Conservation (phyloP, 1,284 basidiomycete species). For the Termitomyces sp. region DNA sequence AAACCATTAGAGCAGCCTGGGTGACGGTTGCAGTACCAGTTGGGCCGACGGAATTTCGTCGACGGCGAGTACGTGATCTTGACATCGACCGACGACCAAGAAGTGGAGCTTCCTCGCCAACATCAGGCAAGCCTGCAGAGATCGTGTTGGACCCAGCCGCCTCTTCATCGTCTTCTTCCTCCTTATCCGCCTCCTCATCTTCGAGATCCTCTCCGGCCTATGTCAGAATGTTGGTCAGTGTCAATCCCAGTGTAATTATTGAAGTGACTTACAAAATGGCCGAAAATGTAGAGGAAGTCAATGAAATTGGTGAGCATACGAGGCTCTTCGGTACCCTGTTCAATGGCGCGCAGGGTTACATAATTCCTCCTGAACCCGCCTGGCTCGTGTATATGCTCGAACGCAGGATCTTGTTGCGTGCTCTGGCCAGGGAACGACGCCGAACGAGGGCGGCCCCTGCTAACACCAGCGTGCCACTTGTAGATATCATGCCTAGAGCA, state of each 20-base stretch:
- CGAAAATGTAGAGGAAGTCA: slow-evolving; percentile 89
- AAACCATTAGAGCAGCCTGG: slow-evolving; percentile 87
- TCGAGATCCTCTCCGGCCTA: slow-evolving; percentile 94
- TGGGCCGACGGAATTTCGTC: slow-evolving; percentile 47
- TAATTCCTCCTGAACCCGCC: slow-evolving; percentile 92
- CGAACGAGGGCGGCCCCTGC: slow-evolving; percentile 57
- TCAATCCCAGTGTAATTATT: neutral
- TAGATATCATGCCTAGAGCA: slow-evolving; percentile 81
- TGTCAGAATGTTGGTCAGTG: neutral
- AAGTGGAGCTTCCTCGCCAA: slow-evolving; percentile 42
- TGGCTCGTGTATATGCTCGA: slow-evolving; percentile 89
- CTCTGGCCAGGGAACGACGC: slow-evolving; percentile 67
- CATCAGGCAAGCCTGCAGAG: slow-evolving; percentile 23
- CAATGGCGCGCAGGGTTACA: slow-evolving; percentile 64
- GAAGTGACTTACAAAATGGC: slow-evolving; percentile 76
- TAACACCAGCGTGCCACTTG: slow-evolving; percentile 85
- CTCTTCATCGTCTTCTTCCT: slow-evolving; percentile 38
- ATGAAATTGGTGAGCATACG: slow-evolving; percentile 81
- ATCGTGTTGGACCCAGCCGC: slow-evolving; percentile 17
- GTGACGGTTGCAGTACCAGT: slow-evolving; percentile 83
- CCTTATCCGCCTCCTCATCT: slow-evolving; percentile 66
- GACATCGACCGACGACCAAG: slow-evolving; percentile 26
- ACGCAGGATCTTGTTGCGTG: slow-evolving; percentile 59
- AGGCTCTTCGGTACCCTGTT: slow-evolving; percentile 61
- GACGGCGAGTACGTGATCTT: slow-evolving; percentile 49